Evolutionary conservation across 371 early-diverging fungal species (phyloP).

Genomic region (Actinomortierella wolfii): DNA sequence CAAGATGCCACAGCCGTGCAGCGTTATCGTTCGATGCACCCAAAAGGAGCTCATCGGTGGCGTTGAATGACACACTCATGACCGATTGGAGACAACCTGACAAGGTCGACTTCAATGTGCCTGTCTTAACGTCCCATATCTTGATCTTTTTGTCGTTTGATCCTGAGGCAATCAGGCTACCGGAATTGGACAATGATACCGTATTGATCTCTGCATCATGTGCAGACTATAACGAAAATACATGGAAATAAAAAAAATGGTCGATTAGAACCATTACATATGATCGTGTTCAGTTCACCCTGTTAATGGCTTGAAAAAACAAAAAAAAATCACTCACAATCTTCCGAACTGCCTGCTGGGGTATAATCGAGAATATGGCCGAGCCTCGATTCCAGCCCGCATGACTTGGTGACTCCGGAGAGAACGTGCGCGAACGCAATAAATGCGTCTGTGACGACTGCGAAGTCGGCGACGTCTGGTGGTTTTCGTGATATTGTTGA

Average conservation of each 20-base stretch:
- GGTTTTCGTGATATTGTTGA: no score
- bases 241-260: constrained; percentile 3
- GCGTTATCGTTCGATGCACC: constrained; percentile 93
- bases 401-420: constrained; percentile 41
- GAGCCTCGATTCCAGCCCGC: constrained; percentile 34
- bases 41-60: constrained; percentile 75
- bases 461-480: constrained; percentile 3
- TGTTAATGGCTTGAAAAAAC: no score
- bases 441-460: constrained; percentile 22
- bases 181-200: constrained; percentile 76
- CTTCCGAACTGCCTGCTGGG: constrained; percentile 28
- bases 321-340: constrained; percentile 13
- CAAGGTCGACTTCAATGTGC: constrained; percentile 61
- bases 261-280: not conserved
- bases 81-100: constrained; percentile 87
- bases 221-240: constrained; percentile 46
- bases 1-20: constrained; percentile 83
- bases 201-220: constrained; percentile 86
- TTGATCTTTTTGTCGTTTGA: constrained; percentile 87
- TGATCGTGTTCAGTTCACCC: not conserved
- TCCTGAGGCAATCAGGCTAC: constrained; percentile 84
- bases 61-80: constrained; percentile 83
- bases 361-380: constrained; percentile 41
- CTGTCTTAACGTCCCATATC: constrained; percentile 81
- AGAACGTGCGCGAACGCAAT: no score